Evolutionary conservation across 2,329 filamentous ascomycete species (phyloP).

Genomic region (Penicillium occitanis): DNA sequence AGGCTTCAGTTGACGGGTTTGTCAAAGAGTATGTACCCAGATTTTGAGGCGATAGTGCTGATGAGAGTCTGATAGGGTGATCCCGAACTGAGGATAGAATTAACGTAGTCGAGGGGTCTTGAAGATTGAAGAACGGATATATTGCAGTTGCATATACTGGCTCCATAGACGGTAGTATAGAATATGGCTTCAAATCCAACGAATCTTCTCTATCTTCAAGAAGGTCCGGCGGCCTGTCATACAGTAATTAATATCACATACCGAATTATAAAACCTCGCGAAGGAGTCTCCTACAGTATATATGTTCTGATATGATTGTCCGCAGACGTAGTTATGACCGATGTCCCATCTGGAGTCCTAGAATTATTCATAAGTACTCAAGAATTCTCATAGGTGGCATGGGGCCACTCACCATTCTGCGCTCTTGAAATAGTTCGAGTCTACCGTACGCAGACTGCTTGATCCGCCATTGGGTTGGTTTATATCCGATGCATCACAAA

Average conservation of each 20-base stretch:
- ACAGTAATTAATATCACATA: not conserved
- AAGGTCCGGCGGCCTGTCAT: slow-evolving; percentile 48
- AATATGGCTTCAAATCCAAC: slow-evolving; percentile 48
- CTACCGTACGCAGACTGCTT: not conserved
- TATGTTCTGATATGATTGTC: slow-evolving; percentile 55
- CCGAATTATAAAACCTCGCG: not conserved
- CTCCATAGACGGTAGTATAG: slow-evolving; percentile 47
- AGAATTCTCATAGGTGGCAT: not conserved
- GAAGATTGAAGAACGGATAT: slow-evolving; percentile 56
- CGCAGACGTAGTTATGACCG: slow-evolving; percentile 54
- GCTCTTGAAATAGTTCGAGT: slow-evolving; percentile 45
- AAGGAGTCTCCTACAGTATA: slow-evolving; percentile 47
- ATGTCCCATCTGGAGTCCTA: slow-evolving; percentile 58
- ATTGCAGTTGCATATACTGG: slow-evolving; percentile 55
- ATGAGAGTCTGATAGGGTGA: slow-evolving; percentile 58
- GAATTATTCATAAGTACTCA: slow-evolving; percentile 9
- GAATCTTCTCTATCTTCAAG: slow-evolving; percentile 41
- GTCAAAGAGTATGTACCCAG: slow-evolving; percentile 57
- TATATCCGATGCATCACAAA: slow-evolving; percentile 11
- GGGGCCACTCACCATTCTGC: slow-evolving; percentile 44
- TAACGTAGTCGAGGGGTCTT: slow-evolving; percentile 50
- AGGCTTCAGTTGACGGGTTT: slow-evolving; percentile 56
- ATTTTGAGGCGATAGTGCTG: slow-evolving; percentile 51
- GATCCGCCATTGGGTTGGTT: not conserved
- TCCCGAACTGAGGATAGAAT: slow-evolving; percentile 55